Conservation (phyloP, 306 rosid genomes). For the Purshia tridentata region DNA sequence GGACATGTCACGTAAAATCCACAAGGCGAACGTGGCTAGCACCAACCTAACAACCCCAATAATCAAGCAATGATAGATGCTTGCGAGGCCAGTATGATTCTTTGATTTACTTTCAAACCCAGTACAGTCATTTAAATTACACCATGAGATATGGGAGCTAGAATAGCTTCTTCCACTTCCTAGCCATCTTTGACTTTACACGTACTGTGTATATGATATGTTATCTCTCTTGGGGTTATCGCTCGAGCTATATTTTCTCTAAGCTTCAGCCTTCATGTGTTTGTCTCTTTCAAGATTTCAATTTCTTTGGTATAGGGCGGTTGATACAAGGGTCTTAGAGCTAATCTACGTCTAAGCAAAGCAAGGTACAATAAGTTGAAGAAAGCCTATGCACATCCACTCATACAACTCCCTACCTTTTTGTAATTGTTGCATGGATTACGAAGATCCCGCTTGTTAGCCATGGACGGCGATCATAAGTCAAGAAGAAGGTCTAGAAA, state of each 20-base stretch:
- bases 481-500: slow-evolving; percentile 43
- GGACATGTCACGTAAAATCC: slow-evolving; percentile 39
- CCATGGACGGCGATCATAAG: slow-evolving; percentile 46
- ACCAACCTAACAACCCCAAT: slow-evolving; percentile 58
- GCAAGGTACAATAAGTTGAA: not conserved
- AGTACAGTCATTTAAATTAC: slow-evolving; percentile 33
- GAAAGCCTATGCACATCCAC: not conserved
- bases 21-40: slow-evolving; percentile 66
- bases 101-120: slow-evolving; percentile 23
- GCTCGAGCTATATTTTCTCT: slow-evolving; percentile 25
- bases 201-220: slow-evolving; percentile 15
- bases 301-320: slow-evolving; percentile 37
- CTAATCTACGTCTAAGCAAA: slow-evolving; percentile 2
- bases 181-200: slow-evolving; percentile 34
- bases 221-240: slow-evolving; percentile 49
- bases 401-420: not conserved
- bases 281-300: slow-evolving; percentile 31
- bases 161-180: slow-evolving; percentile 25
- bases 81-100: slow-evolving; percentile 57
- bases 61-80: slow-evolving; percentile 53
- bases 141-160: no score
- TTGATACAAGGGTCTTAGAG: slow-evolving; percentile 39
- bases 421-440: slow-evolving; percentile 22
- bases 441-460: slow-evolving; percentile 17
- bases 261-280: slow-evolving; percentile 13